Percentiles rank a stretch among this genome's conserved stretches.
Conservation (phyloP, 805 yeast species). For the Wickerhamiella spandovensis region DNA sequence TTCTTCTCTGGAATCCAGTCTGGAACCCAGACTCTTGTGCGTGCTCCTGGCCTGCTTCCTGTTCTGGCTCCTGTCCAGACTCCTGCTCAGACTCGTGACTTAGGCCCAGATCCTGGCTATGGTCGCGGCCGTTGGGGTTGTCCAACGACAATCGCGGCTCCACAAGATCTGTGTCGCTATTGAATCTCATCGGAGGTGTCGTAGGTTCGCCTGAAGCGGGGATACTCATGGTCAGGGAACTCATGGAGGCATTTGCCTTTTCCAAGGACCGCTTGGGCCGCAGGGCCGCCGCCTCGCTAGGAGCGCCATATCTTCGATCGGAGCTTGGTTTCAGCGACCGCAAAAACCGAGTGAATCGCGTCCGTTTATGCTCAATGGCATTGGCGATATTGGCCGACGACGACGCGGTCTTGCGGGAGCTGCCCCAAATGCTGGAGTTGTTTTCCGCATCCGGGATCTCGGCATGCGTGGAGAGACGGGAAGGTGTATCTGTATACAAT, state of each 20-base stretch:
- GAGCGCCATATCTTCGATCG: neutral
- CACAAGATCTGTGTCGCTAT: neutral
- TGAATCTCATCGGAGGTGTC: too few species aligned
- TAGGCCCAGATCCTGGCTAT: too few species aligned
- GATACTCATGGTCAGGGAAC: neutral
- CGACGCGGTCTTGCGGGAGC: neutral
- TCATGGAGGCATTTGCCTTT: neutral
- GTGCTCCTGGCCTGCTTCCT: neutral
- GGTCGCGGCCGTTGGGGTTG: too few species aligned
- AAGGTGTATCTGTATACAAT: neutral
- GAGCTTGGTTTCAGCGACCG: neutral
- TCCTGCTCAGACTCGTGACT: neutral
- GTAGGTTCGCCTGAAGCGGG: neutral
- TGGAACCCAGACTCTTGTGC: neutral
- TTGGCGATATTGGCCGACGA: neutral
- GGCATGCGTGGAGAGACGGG: neutral
- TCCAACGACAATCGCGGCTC: neutral
- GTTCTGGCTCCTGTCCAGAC: neutral
- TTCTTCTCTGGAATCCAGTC: neutral
- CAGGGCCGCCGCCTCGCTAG: neutral
- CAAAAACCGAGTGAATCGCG: neutral
- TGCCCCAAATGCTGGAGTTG: neutral
- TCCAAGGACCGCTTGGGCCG: neutral
- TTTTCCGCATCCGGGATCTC: neutral
- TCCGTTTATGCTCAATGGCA: neutral